Base-by-base conservation (phyloP, 2,329 filamentous ascomycete species). In the Cladophialophora yegresii region DNA sequence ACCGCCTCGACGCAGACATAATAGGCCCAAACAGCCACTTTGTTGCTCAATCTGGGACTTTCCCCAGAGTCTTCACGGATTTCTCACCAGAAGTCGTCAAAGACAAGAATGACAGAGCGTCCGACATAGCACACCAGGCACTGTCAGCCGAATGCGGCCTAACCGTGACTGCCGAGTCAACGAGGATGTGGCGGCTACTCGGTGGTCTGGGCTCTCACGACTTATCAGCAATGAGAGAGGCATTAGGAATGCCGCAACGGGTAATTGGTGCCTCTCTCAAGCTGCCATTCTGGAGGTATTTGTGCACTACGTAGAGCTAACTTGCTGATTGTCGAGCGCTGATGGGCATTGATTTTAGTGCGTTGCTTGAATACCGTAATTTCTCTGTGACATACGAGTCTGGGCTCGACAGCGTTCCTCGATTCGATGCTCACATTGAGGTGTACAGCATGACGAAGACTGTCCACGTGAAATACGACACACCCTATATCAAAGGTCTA, bases 381-480 rank as follows among this genome's bases (percentile, higher is more conserved):
- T 87, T 86, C 66, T 73, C 81, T 1, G 82, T 85, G 1, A 79
- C 79, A 0, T 87, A 86, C 71, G 85, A 88, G 67, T 82, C 80
- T 1, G 84, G 85, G 0, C 75, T 87, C 45, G 79, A 83, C 69
- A 69, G 72, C 1, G 78, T 88, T 0, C 82, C 84, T 0, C 81
- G 97, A 0, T 96, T 98, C 71, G 91, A 96, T 68, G 90, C 85
- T 68, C 86, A 91, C 67, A 89, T 96, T 54, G 90, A 95, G 74
- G 76, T 87, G 0, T 87, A 83, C 69, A 78, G 79, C 0, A 71
- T 75, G 13, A 74, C 78, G 13, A 87, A 87, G 73, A 80, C 79
- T 0, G 83, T 87, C 0, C 76, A 76, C 2, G 76, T 87, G 20
- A 71, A 80, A 32, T 85, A 82, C 65, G 83, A 87, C 69, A 83